Base-by-base conservation (phyloP, 208 protist species). In the Acanthamoeba quina region DNA sequence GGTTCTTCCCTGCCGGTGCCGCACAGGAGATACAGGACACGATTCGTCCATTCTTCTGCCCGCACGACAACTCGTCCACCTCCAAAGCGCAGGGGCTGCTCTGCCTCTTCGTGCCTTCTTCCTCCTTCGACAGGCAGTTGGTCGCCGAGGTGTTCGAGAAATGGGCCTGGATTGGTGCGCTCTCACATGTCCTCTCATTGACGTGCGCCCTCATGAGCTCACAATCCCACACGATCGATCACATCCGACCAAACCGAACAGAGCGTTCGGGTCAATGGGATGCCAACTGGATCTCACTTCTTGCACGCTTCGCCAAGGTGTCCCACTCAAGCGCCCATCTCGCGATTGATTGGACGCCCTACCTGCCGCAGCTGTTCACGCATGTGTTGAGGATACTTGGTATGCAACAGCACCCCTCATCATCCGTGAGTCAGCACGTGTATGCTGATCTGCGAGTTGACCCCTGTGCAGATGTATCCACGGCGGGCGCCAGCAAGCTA, bases 121-220 rank as follows among this genome's bases (percentile, higher is more conserved):
- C 68, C 24, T 82, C 72, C 37, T 82, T 44, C 72, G 31, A 13
- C 34, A 21, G 29, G 41, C 7, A 49, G 41, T 7, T 82, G 9
- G 24, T 82, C 41, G 72, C 34, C 41, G 54, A 66, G 11, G 82
- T 89, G 29, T 89, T 89, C 44, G 56, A 60, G 5, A 89, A 89
- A 52, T 89, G 82, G 82, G 29, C n/a, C 47, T 89, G 82, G 82
- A 89, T 89, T 9, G 82, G 82, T 89, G 66, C 13, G 44, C 26
- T 5, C 29, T 21, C 19, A 10, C 19, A 5, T 64, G 11, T 56
- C 52, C 2, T 17, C 54, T 58, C 54, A 49, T 49, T 0, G 4
- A 49, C 47, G 47, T 52, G 4, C 31, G 13, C 54, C 0, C 54
- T 58, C 15, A 6, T 17, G 17, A 17, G 54, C 52, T 21, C 54